Percentiles rank a stretch among this genome's conserved stretches.
Evolutionary conservation across 768 basidiomycete species (phyloP).

Genomic region (Russula sp.): DNA sequence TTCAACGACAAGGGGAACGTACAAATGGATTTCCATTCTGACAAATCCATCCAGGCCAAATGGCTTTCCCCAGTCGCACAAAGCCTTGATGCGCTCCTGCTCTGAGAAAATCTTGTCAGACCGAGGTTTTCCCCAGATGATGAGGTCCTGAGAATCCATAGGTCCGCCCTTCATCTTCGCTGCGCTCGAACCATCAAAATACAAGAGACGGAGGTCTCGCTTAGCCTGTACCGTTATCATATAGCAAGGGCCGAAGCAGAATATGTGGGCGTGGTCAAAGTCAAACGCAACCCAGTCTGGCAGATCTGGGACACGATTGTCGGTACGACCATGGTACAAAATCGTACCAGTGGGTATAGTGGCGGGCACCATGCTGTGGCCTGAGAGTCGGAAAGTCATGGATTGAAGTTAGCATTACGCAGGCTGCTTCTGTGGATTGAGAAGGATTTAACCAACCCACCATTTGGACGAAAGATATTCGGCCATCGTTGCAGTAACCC

Average conservation of each 20-base stretch:
- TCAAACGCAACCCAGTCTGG: constrained; percentile 21
- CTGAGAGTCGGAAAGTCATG: neutral
- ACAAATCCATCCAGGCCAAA: constrained; percentile 34
- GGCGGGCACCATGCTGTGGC: constrained; percentile 16
- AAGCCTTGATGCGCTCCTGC: constrained; percentile 22
- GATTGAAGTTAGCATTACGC: neutral
- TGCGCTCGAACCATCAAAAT: constrained; percentile 19
- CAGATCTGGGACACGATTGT: neutral
- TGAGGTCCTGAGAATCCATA: constrained; percentile 33
- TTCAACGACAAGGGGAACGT: neutral
- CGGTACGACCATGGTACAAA: constrained; percentile 18
- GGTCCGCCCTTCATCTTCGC: constrained; percentile 26
- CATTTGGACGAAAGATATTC: constrained; percentile 27
- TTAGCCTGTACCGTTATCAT: constrained; percentile 10
- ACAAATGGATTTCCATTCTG: constrained; percentile 21
- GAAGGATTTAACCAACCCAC: neutral
- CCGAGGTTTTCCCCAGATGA: constrained; percentile 27
- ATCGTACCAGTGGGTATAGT: constrained; percentile 18
- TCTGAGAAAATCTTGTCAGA: constrained; percentile 24
- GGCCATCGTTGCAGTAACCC: constrained; percentile 35
- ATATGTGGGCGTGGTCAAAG: constrained; percentile 15
- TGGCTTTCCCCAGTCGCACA: constrained; percentile 34
- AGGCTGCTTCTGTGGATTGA: neutral
- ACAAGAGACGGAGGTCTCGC: constrained; percentile 15
- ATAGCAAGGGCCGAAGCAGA: constrained; percentile 1